A percentile compares a stretch with the other conserved stretches of the same genome.
phyloP scores from a whole-genome alignment of 1,284 basidiomycete species.

The Cystobasidium sp. region DNA sequence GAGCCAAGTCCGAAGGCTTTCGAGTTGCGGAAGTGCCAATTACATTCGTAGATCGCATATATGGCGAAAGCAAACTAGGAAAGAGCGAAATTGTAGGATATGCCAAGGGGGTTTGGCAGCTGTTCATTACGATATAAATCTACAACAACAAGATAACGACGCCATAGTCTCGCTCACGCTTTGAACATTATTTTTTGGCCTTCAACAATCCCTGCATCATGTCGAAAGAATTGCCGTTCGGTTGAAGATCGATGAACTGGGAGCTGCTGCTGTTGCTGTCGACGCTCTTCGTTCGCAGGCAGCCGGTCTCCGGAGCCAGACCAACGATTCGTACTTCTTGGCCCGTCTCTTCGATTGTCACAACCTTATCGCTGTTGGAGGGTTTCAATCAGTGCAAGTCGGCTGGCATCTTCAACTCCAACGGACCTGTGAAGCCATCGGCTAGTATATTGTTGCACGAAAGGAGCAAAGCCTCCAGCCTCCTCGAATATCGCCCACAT shows the following conservation, averaged over 20 bases:
- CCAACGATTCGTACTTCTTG: constrained; percentile 76
- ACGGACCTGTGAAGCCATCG: constrained; percentile 88
- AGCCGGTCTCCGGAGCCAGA: constrained; percentile 84
- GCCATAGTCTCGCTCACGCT: background rate
- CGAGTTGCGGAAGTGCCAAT: constrained; percentile 87
- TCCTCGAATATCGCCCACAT: constrained; percentile 75
- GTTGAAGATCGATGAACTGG: constrained; percentile 70
- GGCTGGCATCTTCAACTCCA: constrained; percentile 47
- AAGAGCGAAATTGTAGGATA: constrained; percentile 88
- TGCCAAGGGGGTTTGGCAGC: constrained; percentile 77
- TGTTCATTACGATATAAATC: constrained; percentile 55
- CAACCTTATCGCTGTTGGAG: constrained; percentile 72
- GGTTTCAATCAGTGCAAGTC: background rate
- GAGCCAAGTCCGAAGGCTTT: constrained; percentile 79
- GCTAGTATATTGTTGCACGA: constrained; percentile 65
- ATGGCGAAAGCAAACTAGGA: constrained; percentile 87
- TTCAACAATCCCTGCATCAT: constrained; percentile 88
- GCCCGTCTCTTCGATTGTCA: constrained; percentile 75
- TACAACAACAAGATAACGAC: background rate
- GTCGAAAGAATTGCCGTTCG: constrained; percentile 97
- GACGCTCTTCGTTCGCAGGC: constrained; percentile 76
- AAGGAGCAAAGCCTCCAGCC: constrained; percentile 56
- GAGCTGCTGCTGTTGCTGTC: constrained; percentile 55
- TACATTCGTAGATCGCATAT: constrained; percentile 89
- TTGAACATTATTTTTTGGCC: constrained; percentile 59